Conservation (phyloP, 1,284 basidiomycete genomes). For the Leccinum solheimii region DNA sequence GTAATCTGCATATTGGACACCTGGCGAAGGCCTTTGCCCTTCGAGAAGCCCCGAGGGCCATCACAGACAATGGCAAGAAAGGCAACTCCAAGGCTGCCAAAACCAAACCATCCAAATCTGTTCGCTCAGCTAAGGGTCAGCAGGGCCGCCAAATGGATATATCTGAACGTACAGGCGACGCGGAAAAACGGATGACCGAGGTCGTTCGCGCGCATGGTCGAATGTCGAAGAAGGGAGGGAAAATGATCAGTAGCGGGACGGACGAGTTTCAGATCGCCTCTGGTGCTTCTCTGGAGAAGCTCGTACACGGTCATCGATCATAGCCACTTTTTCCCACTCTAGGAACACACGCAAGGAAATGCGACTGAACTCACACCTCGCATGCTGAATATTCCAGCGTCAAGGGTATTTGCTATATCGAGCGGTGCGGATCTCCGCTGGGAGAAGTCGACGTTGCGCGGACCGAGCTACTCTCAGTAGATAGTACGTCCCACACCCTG, state of each 20-base stretch:
- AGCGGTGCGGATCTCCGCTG: neutral
- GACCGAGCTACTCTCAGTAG: neutral
- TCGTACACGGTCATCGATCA: constrained; percentile 42
- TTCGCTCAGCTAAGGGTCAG: constrained; percentile 2
- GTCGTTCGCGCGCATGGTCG: constrained; percentile 86
- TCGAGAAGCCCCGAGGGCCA: constrained; percentile 84
- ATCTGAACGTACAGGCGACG: constrained; percentile 30
- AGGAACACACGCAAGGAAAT: neutral
- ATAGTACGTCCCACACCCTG: neutral
- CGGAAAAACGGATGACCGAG: constrained; percentile 86
- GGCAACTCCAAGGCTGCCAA: constrained; percentile 26
- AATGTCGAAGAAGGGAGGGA: constrained; percentile 76
- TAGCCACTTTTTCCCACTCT: constrained; percentile 1
- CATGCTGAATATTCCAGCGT: constrained; percentile 4
- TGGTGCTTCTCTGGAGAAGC: constrained; percentile 65
- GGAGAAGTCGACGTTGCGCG: neutral
- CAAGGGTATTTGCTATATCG: neutral
- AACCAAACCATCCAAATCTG: constrained; percentile 35
- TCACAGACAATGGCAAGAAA: constrained; percentile 42
- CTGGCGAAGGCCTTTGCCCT: constrained; percentile 96
- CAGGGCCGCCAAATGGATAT: constrained; percentile 44
- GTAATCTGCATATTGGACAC: constrained; percentile 93
- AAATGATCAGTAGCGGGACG: constrained; percentile 71
- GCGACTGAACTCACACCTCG: neutral
- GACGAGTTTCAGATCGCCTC: constrained; percentile 85